phyloP scores from a whole-genome alignment of 176 grass and related monocot genomes.

The Lolium rigidum region DNA sequence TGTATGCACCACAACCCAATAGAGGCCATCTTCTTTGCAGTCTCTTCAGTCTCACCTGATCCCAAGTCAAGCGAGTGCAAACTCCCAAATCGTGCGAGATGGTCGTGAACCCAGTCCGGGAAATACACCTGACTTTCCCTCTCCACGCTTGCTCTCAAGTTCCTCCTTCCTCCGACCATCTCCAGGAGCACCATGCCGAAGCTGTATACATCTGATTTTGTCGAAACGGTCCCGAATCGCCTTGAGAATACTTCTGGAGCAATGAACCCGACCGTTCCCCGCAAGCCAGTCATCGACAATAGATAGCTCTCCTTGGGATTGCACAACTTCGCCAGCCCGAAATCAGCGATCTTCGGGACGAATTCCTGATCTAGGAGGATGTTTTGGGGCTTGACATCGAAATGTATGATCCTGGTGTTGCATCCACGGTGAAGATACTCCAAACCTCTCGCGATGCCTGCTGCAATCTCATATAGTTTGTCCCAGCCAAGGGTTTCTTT shows the following conservation, averaged over 20 bases:
- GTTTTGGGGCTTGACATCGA: conserved; percentile 15
- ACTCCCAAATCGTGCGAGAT: not conserved
- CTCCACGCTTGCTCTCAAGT: not conserved
- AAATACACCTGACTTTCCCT: conserved; percentile 3
- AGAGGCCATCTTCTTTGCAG: conserved; percentile 34
- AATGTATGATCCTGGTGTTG: conserved; percentile 24
- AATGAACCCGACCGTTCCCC: conserved; percentile 54
- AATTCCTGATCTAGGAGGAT: conserved; percentile 22
- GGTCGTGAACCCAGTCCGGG: conserved; percentile 7
- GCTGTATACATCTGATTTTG: conserved; percentile 66
- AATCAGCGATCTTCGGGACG: conserved; percentile 45
- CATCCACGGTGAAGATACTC: conserved; percentile 26
- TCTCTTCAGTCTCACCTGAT: conserved; percentile 22
- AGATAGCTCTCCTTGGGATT: conserved; percentile 43
- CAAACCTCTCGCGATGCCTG: conserved; percentile 22
- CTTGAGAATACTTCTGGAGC: conserved; percentile 15
- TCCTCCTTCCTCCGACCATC: conserved; percentile 57
- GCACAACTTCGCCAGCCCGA: conserved; percentile 58
- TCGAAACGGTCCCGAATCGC: conserved; percentile 45
- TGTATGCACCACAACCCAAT: conserved; percentile 47
- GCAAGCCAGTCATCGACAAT: conserved; percentile 49
- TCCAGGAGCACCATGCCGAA: conserved; percentile 65
- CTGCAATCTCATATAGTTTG: conserved; percentile 45
- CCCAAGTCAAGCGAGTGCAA: not conserved
- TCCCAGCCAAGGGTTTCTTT: conserved; percentile 44